These are phyloP conservation scores for Nannochloropsis gaditana DNA, from an alignment of 108 stramenopile genomes.

Conservation along the genomic window DNA sequence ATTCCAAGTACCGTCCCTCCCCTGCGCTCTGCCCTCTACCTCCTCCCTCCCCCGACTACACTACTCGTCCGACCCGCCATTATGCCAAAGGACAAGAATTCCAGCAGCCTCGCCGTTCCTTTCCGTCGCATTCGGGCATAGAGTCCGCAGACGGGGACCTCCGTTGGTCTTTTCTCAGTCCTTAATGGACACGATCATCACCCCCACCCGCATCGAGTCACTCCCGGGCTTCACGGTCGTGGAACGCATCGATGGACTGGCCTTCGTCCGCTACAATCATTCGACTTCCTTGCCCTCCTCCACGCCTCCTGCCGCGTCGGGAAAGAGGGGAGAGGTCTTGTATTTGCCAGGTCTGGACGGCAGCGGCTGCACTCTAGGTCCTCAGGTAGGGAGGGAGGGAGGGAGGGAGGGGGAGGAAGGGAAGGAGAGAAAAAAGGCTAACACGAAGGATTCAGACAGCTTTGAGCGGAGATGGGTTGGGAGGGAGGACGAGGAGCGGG, in stretches of 20 bases:
- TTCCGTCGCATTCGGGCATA: neutral
- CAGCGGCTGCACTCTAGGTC: neutral
- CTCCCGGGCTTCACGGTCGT: conserved; percentile 5
- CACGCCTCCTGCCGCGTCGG: neutral
- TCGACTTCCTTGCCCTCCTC: neutral
- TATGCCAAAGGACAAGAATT: too few relatives aligned
- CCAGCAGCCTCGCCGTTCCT: neutral
- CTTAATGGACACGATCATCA: neutral
- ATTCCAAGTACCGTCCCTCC: neutral
- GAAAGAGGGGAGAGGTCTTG: neutral
- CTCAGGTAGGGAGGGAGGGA: conserved; percentile 1
- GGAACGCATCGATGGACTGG: neutral
- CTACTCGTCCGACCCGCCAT: too few relatives aligned
- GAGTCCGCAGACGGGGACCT: neutral
- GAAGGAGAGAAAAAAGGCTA: neutral
- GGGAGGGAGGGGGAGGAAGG: neutral
- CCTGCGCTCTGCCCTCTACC: neutral
- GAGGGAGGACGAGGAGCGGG: neutral
- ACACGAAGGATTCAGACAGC: neutral
- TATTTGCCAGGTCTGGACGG: neutral
- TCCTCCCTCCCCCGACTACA: neutral
- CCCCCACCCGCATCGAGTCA: neutral
- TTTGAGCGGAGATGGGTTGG: neutral
- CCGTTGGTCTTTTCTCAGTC: neutral
- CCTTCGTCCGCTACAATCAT: neutral